Evolutionary conservation across 2,329 filamentous ascomycete genomes (phyloP), one percentile per base, ranked within the genome.

Genomic region (Lizonia empirigonia): DNA sequence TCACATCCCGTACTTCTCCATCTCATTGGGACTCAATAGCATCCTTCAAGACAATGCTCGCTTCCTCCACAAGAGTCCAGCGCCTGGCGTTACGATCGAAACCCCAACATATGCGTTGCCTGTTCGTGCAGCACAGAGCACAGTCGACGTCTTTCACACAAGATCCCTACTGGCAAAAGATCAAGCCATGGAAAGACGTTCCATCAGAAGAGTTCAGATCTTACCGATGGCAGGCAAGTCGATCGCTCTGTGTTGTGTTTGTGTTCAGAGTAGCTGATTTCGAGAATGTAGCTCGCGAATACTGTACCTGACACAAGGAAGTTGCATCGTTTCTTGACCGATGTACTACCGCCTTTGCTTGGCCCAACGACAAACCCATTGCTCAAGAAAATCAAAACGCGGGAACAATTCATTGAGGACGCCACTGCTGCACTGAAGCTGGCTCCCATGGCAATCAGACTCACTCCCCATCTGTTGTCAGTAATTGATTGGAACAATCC

Each of bases 401-500:
- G 77, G 9, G 74, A 82, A 2, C 76, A 81, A 16, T 82, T 86
- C 48, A 77, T 85, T 38, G 59, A 71, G 2, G 82, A 87, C 65
- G 77, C 85, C 3, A 62, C 77, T 20, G 71, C 73, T 13, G 85
- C 83, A 9, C 77, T 86, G 44, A 75, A 72, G 16, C 63, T 73
- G 5, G 80, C 83, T 1, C 80, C 83, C 2, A 87, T 87, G 85
- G 76, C 82, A 0, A 76, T 85, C 30, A 76, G 83, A 8, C 70
- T 86, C 48, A 85, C 82, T 26, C 85, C 85, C 1, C 83, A 87
- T 55, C 75, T 85, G 4, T 67, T 87, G 23, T 82, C 82, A 53
- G 76, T 78, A 2, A 79, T 85, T 47, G 74, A 87, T 61, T 87
- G 85, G 85, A 62, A 66, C 1, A 76, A 84, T 50, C 82, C 84